These are phyloP conservation scores for Termitomyces sp. DNA, from an alignment of 768 basidiomycete genomes.

Conservation along the genomic window DNA sequence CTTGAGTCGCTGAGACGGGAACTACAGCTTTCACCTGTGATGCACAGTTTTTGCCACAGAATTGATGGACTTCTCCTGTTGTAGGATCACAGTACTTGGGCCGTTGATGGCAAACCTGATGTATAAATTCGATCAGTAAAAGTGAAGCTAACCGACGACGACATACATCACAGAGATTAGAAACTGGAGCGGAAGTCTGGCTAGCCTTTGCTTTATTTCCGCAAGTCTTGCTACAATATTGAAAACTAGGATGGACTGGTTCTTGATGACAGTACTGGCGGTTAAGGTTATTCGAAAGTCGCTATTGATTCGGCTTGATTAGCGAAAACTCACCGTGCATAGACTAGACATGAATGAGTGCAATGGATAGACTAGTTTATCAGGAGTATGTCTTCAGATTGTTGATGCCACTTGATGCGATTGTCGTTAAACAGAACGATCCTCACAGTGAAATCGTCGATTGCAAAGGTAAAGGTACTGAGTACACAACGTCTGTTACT, in stretches of 20 bases:
- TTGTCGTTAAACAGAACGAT: background rate
- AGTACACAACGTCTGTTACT: background rate
- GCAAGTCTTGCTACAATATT: constrained; percentile 56
- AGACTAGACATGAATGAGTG: background rate
- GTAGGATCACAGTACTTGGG: constrained; percentile 56
- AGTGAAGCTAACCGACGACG: background rate
- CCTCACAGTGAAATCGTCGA: background rate
- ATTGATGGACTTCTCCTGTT: constrained; percentile 41
- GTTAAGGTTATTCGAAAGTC: background rate
- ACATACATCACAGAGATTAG: constrained; percentile 43
- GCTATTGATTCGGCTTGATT: background rate
- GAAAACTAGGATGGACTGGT: constrained; percentile 56
- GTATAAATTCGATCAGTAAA: background rate
- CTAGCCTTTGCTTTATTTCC: constrained; percentile 36
- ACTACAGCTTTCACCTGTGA: background rate
- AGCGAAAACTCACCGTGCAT: background rate
- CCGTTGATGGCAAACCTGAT: constrained; percentile 50
- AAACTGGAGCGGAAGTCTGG: constrained; percentile 16
- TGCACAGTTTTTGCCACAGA: constrained; percentile 59
- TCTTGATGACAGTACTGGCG: constrained; percentile 47
- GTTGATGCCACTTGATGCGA: background rate
- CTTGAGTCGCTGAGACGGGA: background rate
- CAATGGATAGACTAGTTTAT: background rate
- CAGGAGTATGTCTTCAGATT: background rate
- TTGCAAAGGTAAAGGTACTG: background rate